A percentile compares a stretch with the other conserved stretches of the same genome.
Conservation (phyloP, 768 basidiomycete genomes). For the Phylloporus rhodoxanthus region DNA sequence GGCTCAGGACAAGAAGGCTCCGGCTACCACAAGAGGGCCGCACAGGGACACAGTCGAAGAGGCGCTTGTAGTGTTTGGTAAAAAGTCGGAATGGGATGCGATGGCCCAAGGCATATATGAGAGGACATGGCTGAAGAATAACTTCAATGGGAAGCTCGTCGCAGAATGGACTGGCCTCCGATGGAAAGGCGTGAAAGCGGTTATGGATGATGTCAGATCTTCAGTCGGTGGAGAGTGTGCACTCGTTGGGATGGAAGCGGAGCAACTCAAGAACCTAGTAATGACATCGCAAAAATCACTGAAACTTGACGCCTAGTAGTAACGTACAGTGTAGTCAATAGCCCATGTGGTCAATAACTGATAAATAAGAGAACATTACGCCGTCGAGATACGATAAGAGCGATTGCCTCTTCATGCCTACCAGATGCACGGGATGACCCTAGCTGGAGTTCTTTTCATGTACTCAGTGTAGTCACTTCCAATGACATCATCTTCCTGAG, state of each 20-base stretch:
- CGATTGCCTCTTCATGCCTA: conserved; percentile 8
- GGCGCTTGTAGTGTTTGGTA: conserved; percentile 48
- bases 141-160: conserved; percentile 46
- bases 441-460: conserved; percentile 25
- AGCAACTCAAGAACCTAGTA: conserved; percentile 38
- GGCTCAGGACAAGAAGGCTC: conserved; percentile 30
- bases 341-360: neutral
- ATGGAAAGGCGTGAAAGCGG: conserved; percentile 42
- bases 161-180: conserved; percentile 50
- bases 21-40: conserved; percentile 8
- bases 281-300: conserved; percentile 29
- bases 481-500: conserved; percentile 19
- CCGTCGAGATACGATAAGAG: neutral
- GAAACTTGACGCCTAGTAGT: conserved; percentile 11
- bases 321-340: conserved; percentile 6
- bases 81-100: conserved; percentile 43
- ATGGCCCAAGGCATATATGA: conserved; percentile 25
- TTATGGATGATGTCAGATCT: conserved; percentile 47
- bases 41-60: conserved; percentile 33
- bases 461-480: conserved; percentile 28
- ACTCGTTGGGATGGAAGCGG: conserved; percentile 35
- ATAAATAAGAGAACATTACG: neutral
- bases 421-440: conserved; percentile 29
- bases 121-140: conserved; percentile 34
- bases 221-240: conserved; percentile 44